A percentile compares a stretch with the other conserved stretches of the same genome.
phyloP scores from a whole-genome alignment of 1,139 yeast species.

The Sugiyamaella novakii region DNA sequence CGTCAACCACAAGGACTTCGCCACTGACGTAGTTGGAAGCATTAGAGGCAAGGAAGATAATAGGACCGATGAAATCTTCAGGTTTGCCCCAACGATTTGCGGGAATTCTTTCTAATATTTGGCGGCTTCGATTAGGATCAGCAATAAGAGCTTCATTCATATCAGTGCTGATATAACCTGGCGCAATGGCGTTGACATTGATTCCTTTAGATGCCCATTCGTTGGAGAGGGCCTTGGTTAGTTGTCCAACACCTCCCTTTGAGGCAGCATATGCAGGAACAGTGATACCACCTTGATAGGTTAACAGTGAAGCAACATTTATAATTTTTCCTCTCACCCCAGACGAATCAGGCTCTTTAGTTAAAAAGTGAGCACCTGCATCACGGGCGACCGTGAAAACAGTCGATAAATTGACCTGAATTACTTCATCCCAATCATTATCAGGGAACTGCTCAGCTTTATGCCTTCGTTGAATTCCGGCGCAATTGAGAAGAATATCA shows the following conservation, averaged over 20 bases:
- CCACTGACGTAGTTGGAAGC: slow-evolving; percentile 60
- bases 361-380: slow-evolving; percentile 50
- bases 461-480: slow-evolving; percentile 51
- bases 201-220: slow-evolving; percentile 58
- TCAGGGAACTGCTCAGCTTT: slow-evolving; percentile 46
- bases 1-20: slow-evolving; percentile 56
- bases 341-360: slow-evolving; percentile 38
- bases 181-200: slow-evolving; percentile 57
- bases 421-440: slow-evolving; percentile 49
- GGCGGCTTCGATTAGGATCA: slow-evolving; percentile 41
- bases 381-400: slow-evolving; percentile 52
- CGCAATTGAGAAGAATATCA: slow-evolving; percentile 58
- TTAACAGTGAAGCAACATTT: slow-evolving; percentile 58
- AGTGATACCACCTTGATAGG: slow-evolving; percentile 49
- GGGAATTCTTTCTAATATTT: slow-evolving; percentile 52
- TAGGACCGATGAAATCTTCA: slow-evolving; percentile 59
- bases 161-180: slow-evolving; percentile 58
- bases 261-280: slow-evolving; percentile 56
- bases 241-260: slow-evolving; percentile 53
- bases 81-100: slow-evolving; percentile 55
- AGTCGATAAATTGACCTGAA: slow-evolving; percentile 53
- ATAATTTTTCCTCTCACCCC: slow-evolving; percentile 62
- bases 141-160: slow-evolving; percentile 48
- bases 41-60: slow-evolving; percentile 51
- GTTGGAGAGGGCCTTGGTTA: slow-evolving; percentile 54